Evolutionary conservation across 352 stramenopile species (phyloP), one percentile per base, ranked within the genome.

Genomic region (Thalassiosira mediterranea): DNA sequence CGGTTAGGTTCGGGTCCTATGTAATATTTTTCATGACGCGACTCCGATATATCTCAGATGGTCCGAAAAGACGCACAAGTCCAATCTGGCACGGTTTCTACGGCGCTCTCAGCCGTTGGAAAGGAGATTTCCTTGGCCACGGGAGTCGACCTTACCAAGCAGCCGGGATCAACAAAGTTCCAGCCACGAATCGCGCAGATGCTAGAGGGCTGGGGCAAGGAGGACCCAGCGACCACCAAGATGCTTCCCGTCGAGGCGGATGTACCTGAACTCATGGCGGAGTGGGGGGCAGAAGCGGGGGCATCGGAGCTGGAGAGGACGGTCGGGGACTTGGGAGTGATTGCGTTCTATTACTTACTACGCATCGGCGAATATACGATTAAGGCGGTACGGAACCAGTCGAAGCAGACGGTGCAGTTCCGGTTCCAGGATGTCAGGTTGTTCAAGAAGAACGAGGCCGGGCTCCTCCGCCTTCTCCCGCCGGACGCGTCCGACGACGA

Each of bases 281-380:
- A 48, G 40, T 19, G 21, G 40, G 1, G n/a, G 40, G 15, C 21
- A 19, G 40, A 1, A 1, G 21, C 1, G 4, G 1, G 1, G 3
- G 40, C 40, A 48, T 48, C 40, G 1, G 40, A 1, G 21, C 1
- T 1, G 1, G 40, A 48, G 15, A 1, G 4, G 26, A 37, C 66
- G 13, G 32, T 53, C 3, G 67, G 17, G 3, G 67, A 76, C n/a
- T 44, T 42, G 0, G 26, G 51, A 11, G 1, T 79, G 2, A 73
- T 79, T 56, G 70, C 40, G 0, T 79, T 73, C 19, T 79, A 73
- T 46, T 79, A 67, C 32, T 28, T 79, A 15, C 44, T 73, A n/a
- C 40, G n/a, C n/a, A n/a, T n/a, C n/a, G n/a, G n/a, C n/a, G n/a
- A n/a, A n/a, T n/a, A n/a, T n/a, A n/a, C n/a, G 44, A 0, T 31